phyloP scores from a whole-genome alignment of 2,329 filamentous ascomycete genomes.

The Pyrenophora seminiperda region DNA sequence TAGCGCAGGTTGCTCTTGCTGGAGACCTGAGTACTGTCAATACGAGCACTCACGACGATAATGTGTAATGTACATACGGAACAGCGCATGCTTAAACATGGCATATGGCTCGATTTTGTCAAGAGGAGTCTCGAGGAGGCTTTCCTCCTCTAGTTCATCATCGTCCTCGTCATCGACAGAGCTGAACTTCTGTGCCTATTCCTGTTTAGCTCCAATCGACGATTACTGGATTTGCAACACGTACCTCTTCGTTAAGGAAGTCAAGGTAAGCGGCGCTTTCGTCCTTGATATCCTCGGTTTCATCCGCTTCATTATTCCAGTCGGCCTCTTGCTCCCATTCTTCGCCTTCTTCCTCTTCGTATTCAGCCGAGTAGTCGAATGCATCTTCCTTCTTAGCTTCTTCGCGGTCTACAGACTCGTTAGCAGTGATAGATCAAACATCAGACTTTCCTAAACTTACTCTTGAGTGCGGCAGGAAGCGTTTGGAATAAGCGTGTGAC shows the following conservation, averaged over 20 bases:
- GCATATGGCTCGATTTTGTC: conserved; percentile 95
- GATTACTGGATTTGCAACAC: conserved; percentile 22
- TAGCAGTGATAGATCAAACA: conserved; percentile 25
- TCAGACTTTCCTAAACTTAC: conserved; percentile 54
- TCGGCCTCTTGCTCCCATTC: conserved; percentile 80
- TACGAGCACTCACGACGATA: not conserved
- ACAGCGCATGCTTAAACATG: conserved; percentile 79
- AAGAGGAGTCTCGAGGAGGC: conserved; percentile 87
- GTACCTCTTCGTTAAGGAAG: conserved; percentile 88
- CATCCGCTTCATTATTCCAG: conserved; percentile 68
- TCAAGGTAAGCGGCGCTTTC: conserved; percentile 94
- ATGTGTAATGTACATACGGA: conserved; percentile 66
- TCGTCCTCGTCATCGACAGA: conserved; percentile 73
- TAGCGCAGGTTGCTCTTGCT: conserved; percentile 88
- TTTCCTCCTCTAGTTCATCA: conserved; percentile 90
- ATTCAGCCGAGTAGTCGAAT: conserved; percentile 77
- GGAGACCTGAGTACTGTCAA: conserved; percentile 68
- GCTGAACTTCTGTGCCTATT: conserved; percentile 80
- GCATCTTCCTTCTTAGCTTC: conserved; percentile 86
- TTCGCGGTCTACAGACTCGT: conserved; percentile 69
- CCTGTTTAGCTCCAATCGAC: conserved; percentile 32
- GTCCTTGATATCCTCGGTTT: conserved; percentile 73
- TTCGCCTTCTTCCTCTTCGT: conserved; percentile 75
- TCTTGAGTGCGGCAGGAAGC: conserved; percentile 83
- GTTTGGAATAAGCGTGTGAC: conserved; percentile 92